Conservation (phyloP, 345 rosid species). For the Hypericum perforatum region DNA sequence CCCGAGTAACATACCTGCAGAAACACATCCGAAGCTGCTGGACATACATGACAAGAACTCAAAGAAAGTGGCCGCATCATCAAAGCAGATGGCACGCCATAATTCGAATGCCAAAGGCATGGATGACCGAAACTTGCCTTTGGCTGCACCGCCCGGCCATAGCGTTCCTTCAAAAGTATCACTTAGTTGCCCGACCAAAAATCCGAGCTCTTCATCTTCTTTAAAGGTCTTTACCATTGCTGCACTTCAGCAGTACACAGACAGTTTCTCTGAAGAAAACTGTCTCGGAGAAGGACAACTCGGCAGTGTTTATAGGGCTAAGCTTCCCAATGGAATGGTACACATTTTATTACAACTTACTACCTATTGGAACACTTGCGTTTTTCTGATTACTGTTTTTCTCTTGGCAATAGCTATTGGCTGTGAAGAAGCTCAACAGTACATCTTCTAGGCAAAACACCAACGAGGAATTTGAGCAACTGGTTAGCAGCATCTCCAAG, state of each 20-base stretch:
- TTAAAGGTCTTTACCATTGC: slow-evolving; percentile 51
- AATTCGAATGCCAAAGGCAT: slow-evolving; percentile 10
- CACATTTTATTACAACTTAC: slow-evolving; percentile 5
- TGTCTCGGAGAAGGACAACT: slow-evolving; percentile 70
- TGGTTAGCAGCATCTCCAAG: slow-evolving; percentile 47
- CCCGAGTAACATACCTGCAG: slow-evolving; percentile 29
- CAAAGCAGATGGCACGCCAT: slow-evolving; percentile 20
- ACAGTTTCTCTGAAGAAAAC: slow-evolving; percentile 64
- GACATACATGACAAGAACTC: slow-evolving; percentile 25
- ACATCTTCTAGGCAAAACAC: slow-evolving; percentile 34
- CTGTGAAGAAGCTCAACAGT: slow-evolving; percentile 70
- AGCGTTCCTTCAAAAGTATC: too few relatives aligned
- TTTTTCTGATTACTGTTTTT: slow-evolving; percentile 11
- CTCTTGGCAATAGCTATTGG: slow-evolving; percentile 37
- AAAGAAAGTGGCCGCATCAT: slow-evolving; percentile 23
- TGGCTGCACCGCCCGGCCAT: slow-evolving; percentile 23
- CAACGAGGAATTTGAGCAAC: slow-evolving; percentile 48
- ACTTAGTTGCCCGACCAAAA: slow-evolving; percentile 19
- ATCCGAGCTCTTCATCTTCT: slow-evolving; percentile 27
- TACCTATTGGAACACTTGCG: not conserved
- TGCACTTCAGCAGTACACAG: slow-evolving; percentile 75
- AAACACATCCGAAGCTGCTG: slow-evolving; percentile 20
- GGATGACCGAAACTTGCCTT: slow-evolving; percentile 13
- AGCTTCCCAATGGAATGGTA: slow-evolving; percentile 77
- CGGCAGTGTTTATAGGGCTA: slow-evolving; percentile 66